Evolutionary conservation across 208 protist genomes (phyloP).

Genomic region (Crithidia bombi): DNA sequence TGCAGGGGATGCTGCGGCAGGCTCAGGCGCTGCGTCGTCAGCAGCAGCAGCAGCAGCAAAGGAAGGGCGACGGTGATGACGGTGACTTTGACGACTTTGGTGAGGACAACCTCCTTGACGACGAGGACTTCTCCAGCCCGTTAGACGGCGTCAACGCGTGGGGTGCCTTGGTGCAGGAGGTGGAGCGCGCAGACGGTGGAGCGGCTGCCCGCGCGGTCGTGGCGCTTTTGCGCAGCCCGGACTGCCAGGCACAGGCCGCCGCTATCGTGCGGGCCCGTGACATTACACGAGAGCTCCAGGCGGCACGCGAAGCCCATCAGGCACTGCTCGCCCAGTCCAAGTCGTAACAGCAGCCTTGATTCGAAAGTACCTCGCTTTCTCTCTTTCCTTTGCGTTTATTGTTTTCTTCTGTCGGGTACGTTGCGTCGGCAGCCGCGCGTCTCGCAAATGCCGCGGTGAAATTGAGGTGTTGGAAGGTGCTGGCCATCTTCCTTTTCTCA

Average conservation of each 20-base stretch:
- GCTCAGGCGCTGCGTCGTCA: conserved; percentile 43
- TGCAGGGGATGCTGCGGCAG: conserved; percentile 48
- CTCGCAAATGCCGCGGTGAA: too few relatives aligned
- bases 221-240: conserved; percentile 36
- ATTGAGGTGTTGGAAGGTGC: too few relatives aligned
- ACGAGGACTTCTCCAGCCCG: conserved; percentile 74
- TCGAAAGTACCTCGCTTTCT: conserved; percentile 1
- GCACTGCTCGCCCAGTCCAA: conserved; percentile 19
- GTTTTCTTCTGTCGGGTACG: too few relatives aligned
- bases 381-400: not conserved
- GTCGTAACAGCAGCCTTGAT: conserved; percentile 6
- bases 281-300: conserved; percentile 20
- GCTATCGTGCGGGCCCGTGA: conserved; percentile 48
- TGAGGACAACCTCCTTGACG: conserved; percentile 75
- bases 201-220: conserved; percentile 11
- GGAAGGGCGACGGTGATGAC: conserved; percentile 16
- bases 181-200: conserved; percentile 29
- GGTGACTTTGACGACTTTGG: conserved; percentile 47
- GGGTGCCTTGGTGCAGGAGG: conserved; percentile 43
- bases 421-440: too few relatives aligned
- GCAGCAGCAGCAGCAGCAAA: conserved; percentile 18
- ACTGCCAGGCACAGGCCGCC: conserved; percentile 35
- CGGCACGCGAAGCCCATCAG: conserved; percentile 24
- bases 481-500: too few relatives aligned
- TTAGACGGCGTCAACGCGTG: conserved; percentile 73